Evolutionary conservation across 2,329 filamentous ascomycete species (phyloP).

Genomic region (Paracamarosporium sp.): DNA sequence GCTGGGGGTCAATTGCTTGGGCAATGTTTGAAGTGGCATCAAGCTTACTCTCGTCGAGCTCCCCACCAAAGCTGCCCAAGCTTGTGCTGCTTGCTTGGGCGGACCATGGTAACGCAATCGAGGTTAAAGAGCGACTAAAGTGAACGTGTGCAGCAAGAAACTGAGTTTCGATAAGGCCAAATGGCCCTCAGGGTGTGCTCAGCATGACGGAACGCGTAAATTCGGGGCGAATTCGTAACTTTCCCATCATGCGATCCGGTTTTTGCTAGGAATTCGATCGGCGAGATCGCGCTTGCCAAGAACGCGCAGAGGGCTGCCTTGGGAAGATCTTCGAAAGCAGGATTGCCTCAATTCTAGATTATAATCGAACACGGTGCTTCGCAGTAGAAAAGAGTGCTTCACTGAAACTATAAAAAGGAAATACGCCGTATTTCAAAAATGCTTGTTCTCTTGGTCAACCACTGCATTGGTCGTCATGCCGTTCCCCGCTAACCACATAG

Average conservation of each 20-base stretch:
- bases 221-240: slow-evolving; percentile 17
- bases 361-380: no score
- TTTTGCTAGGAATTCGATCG: slow-evolving; percentile 22
- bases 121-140: slow-evolving; percentile 13
- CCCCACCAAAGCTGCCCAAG: slow-evolving; percentile 35
- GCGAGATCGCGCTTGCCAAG: slow-evolving; percentile 27
- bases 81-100: slow-evolving; percentile 29
- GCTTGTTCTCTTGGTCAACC: not conserved
- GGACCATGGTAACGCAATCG: slow-evolving; percentile 27
- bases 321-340: not conserved
- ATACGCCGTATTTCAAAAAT: not conserved
- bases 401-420: not conserved
- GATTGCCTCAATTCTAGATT: no score
- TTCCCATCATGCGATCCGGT: slow-evolving; percentile 26
- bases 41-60: slow-evolving; percentile 35
- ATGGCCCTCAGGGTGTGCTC: slow-evolving; percentile 29
- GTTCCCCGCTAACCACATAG: not conserved
- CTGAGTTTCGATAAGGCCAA: slow-evolving; percentile 12
- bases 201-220: slow-evolving; percentile 34
- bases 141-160: not conserved
- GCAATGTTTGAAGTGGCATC: not conserved
- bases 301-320: not conserved
- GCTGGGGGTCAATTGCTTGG: slow-evolving; percentile 12
- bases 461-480: not conserved
- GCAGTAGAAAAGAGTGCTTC: not conserved